These are phyloP conservation scores for Colletotrichum salicis DNA, from an alignment of 2,329 filamentous ascomycete genomes.

Conservation along the genomic window DNA sequence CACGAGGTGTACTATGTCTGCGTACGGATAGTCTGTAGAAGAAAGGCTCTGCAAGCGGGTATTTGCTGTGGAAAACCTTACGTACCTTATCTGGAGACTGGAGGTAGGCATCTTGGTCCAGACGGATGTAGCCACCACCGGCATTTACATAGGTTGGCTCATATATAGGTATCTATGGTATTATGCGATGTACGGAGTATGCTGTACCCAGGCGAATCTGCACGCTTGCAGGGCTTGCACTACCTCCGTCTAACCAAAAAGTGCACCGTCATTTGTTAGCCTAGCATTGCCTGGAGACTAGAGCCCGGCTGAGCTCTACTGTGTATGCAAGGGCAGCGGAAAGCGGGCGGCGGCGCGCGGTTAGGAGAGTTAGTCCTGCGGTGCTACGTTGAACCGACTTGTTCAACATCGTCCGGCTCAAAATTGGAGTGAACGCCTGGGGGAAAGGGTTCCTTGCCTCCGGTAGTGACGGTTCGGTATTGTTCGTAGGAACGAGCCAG, in stretches of 20 bases:
- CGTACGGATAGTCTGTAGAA: neutral
- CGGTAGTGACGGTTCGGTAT: neutral
- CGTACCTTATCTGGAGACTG: too few species aligned
- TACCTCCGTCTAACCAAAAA: slow-evolving; percentile 9
- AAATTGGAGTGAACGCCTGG: neutral
- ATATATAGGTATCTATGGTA: too few species aligned
- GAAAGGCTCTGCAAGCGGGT: too few species aligned
- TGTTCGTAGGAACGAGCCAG: neutral
- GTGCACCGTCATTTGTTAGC: slow-evolving; percentile 13
- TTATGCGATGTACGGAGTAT: neutral
- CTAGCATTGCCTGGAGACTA: neutral
- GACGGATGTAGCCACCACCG: too few species aligned
- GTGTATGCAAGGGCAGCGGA: slow-evolving; percentile 24
- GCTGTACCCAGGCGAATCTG: neutral
- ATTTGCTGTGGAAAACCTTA: too few species aligned
- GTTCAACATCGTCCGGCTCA: neutral
- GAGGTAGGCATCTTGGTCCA: too few species aligned
- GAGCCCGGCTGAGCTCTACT: slow-evolving; percentile 7
- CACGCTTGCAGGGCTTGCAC: slow-evolving; percentile 9
- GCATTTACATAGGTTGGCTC: too few species aligned
- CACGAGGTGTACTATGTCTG: too few species aligned
- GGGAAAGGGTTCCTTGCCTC: slow-evolving; percentile 6
- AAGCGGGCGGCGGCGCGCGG: slow-evolving; percentile 19
- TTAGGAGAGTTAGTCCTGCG: slow-evolving; percentile 10
- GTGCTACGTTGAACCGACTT: slow-evolving; percentile 20